A percentile compares a stretch with the other conserved stretches of the same genome.
These are phyloP conservation scores for Penicillium corylophilum DNA, from an alignment of 2,329 filamentous ascomycete genomes.

Conservation along the genomic window DNA sequence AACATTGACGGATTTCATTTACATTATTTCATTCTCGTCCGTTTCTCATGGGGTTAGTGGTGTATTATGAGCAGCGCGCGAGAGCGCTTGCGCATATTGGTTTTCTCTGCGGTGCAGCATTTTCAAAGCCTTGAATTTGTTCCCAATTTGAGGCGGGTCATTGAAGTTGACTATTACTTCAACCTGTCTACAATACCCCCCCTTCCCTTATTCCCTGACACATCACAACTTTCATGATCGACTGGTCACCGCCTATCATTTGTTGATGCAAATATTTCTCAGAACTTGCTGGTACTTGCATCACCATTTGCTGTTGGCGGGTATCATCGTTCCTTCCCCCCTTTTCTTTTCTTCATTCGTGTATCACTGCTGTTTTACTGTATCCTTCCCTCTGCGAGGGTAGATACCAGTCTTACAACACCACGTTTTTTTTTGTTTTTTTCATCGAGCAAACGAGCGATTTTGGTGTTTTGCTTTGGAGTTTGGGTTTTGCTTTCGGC, in stretches of 20 bases:
- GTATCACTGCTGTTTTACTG: constrained; percentile 1
- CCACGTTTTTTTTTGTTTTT: background rate
- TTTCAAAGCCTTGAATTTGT: constrained; percentile 15
- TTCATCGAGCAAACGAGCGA: constrained; percentile 10
- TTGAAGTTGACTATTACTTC: constrained; percentile 3
- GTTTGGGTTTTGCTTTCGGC: background rate
- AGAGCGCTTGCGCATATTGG: constrained; percentile 11
- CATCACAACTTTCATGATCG: background rate
- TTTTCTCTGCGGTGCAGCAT: constrained; percentile 19
- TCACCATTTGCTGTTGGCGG: background rate
- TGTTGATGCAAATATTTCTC: background rate
- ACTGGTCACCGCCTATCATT: background rate
- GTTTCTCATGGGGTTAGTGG: constrained; percentile 7
- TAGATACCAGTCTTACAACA: constrained; percentile 7
- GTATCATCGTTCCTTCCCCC: background rate
- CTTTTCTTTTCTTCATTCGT: background rate
- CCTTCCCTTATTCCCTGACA: background rate
- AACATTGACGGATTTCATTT: constrained; percentile 2
- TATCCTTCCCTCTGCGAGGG: constrained; percentile 4
- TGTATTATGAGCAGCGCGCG: constrained; percentile 11
- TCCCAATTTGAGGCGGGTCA: constrained; percentile 11
- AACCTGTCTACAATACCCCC: constrained; percentile 6
- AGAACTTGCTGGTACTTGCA: background rate
- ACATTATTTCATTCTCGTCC: background rate
- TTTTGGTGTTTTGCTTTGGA: background rate